Base-by-base conservation (phyloP, 139 green algal species). In the Tetradesmus obliquus region DNA sequence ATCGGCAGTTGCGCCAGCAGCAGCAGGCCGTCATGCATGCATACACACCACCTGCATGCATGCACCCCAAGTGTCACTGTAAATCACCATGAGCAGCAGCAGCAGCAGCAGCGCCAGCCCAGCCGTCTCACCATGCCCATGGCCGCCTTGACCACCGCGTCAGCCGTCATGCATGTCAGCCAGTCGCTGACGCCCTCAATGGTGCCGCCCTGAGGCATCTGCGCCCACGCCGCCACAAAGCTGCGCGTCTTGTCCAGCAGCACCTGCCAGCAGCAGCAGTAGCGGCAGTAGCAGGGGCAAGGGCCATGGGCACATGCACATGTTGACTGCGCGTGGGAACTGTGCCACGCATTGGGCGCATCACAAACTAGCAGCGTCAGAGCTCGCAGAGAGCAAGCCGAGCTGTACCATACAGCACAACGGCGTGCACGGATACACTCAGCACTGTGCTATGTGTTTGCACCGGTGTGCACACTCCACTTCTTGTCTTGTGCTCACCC, bases 101-200 rank as follows among this genome's bases (percentile, higher is more conserved):
- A 86, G 53, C 51, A 24, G 80, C 80, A 54, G 80, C 80, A 22
- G 5, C 1, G 32, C 8, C 7, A 53, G 74, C 74, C 19, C 7
- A 53, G 74, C 7, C 13, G 7, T 20, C 82, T 71, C 82, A 87
- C 82, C 82, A 87, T 3, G 66, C 82, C 89, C 82, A 92, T 76
- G 15, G 89, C 60, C 7, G 55, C 83, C 72, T 87, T 86, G 2
- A 89, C 82, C 71, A 92, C 90, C 0, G 90, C 90, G 71, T 92
- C 90, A 15, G 84, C 71, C 45, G 90, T 92, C 90, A 92, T 92
- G 55, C 69, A 84, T 22, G 90, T 90, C n/a, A 92, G 66, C 82
- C 83, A 92, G 88, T 92, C 88, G 62, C 76, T 84, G 20, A 82
- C 88, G 57, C 24, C 19, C 3, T 69, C 24, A 8, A 92, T 32